These are phyloP conservation scores for Geotrichum candidum DNA, from an alignment of 1,139 yeast genomes.

Conservation along the genomic window DNA sequence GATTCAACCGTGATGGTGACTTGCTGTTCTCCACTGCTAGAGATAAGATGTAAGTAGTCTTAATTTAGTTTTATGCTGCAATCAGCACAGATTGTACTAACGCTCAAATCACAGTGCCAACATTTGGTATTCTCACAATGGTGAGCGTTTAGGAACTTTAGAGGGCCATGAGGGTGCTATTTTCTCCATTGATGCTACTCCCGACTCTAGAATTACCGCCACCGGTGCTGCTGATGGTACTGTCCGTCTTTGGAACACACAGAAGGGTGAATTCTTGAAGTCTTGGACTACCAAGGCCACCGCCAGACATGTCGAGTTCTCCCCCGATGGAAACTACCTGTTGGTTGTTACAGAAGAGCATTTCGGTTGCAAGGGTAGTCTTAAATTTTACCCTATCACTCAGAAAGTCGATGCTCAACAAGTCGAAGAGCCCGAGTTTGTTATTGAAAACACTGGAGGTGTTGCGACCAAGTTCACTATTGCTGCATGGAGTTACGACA, in stretches of 20 bases:
- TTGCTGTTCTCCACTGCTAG: slow-evolving; percentile 87
- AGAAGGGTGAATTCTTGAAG: slow-evolving; percentile 68
- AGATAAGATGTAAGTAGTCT: slow-evolving; percentile 49
- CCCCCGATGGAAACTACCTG: slow-evolving; percentile 63
- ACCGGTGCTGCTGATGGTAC: slow-evolving; percentile 92
- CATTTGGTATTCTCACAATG: slow-evolving; percentile 91
- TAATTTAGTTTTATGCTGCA: neutral
- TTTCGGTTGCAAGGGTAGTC: slow-evolving; percentile 83
- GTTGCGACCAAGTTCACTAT: slow-evolving; percentile 61
- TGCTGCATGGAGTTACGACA: slow-evolving; percentile 83
- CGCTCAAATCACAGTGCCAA: slow-evolving; percentile 25
- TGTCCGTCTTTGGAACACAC: slow-evolving; percentile 77
- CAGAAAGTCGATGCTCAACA: slow-evolving; percentile 38
- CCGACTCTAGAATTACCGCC: slow-evolving; percentile 50
- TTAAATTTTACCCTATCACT: slow-evolving; percentile 60
- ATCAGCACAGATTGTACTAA: neutral
- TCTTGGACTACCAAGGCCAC: slow-evolving; percentile 79
- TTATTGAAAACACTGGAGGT: slow-evolving; percentile 48
- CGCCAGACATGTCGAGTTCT: slow-evolving; percentile 83
- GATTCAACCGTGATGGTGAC: slow-evolving; percentile 93
- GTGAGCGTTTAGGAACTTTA: slow-evolving; percentile 93
- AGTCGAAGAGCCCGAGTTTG: slow-evolving; percentile 49
- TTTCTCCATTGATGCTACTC: slow-evolving; percentile 89
- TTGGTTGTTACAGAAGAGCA: slow-evolving; percentile 85
- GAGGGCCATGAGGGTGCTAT: slow-evolving; percentile 90